These are phyloP conservation scores for Penicillium lividum DNA, from an alignment of 495 filamentous ascomycete species.

Conservation along the genomic window DNA sequence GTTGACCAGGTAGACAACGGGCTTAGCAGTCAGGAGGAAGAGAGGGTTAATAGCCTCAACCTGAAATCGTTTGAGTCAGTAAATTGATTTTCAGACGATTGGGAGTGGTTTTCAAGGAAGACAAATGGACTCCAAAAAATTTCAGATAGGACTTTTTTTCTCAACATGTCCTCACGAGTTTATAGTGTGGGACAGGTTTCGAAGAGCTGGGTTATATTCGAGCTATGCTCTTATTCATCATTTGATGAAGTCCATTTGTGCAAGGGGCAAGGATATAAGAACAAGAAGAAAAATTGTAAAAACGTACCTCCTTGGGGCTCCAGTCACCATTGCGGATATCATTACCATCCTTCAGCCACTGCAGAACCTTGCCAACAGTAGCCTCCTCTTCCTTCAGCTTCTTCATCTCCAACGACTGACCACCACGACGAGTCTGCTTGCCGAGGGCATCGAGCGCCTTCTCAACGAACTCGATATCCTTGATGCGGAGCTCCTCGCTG, in stretches of 20 bases:
- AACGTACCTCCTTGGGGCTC: conserved; percentile 90
- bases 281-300: conserved; percentile 19
- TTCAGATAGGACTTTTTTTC: conserved; percentile 57
- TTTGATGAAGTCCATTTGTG: conserved; percentile 34
- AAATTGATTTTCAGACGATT: conserved; percentile 29
- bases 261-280: background rate
- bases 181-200: conserved; percentile 66
- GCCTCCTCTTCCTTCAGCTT: conserved; percentile 94
- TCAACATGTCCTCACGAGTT: conserved; percentile 77
- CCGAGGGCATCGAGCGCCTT: conserved; percentile 85
- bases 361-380: conserved; percentile 83
- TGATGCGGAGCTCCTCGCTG: conserved; percentile 92
- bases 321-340: conserved; percentile 90
- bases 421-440: conserved; percentile 92
- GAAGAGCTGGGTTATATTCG: conserved; percentile 99
- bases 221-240: conserved; percentile 99
- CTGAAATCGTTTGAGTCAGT: conserved; percentile 49
- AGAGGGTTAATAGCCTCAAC: conserved; percentile 98
- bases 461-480: conserved; percentile 98
- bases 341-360: conserved; percentile 80
- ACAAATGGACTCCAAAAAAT: conserved; percentile 10
- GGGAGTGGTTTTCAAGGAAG: conserved; percentile 9
- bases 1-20: conserved; percentile 96
- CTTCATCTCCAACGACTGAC: conserved; percentile 97
- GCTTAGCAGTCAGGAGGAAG: conserved; percentile 93